These are phyloP conservation scores for Debaryomyces singareniensis DNA, from an alignment of 1,139 yeast species.

Conservation along the genomic window DNA sequence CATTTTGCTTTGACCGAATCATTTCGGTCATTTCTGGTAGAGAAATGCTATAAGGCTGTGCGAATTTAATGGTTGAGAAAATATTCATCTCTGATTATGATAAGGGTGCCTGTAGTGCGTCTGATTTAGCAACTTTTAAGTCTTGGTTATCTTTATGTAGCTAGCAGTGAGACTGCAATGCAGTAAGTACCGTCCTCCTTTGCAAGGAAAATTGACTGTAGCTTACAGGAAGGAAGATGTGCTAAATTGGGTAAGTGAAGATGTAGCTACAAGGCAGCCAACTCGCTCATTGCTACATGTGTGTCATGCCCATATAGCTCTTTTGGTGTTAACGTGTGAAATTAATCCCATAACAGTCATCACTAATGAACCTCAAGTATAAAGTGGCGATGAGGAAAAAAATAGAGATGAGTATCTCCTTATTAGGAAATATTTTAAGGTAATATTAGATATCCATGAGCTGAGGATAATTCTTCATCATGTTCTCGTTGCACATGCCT, in stretches of 20 bases:
- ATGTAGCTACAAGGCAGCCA: not conserved
- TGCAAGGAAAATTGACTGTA: not conserved
- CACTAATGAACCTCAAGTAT: no score
- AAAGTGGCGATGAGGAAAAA: not conserved
- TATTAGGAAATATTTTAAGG: no score
- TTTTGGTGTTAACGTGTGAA: not conserved
- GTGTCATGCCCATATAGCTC: constrained; percentile 8
- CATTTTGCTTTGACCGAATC: constrained; percentile 19
- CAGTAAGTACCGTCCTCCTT: not conserved
- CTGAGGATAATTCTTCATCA: no score
- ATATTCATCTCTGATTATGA: not conserved
- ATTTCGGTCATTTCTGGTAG: constrained; percentile 19
- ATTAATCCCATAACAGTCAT: not conserved
- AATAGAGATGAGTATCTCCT: no score
- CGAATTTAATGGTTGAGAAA: constrained; percentile 14
- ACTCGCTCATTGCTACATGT: not conserved
- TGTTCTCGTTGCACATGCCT: no score
- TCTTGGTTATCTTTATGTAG: not conserved
- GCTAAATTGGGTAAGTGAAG: not conserved
- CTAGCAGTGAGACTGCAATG: not conserved
- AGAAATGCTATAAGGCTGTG: constrained; percentile 15
- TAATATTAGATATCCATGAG: no score
- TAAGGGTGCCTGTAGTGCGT: not conserved
- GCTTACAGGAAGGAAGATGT: not conserved
- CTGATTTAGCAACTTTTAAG: not conserved